phyloP scores from a whole-genome alignment of 306 rosid species.

The cucumber (Cucumis sativus) region DNA sequence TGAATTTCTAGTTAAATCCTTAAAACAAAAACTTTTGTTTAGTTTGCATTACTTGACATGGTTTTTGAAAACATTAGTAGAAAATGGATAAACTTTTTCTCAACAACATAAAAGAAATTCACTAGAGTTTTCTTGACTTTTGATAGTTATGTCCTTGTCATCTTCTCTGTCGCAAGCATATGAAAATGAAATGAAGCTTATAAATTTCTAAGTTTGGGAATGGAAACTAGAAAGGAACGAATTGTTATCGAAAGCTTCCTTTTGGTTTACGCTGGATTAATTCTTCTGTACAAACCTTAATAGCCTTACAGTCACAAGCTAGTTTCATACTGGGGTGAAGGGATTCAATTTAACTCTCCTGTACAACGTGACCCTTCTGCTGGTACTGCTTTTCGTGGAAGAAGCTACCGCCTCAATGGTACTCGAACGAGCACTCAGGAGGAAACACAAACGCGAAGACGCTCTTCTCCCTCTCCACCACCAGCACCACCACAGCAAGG shows the following conservation, averaged over 20 bases:
- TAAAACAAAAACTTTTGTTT: too few relatives aligned
- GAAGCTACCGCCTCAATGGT: constrained; percentile 47
- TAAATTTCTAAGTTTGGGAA: neutral
- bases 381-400: constrained; percentile 44
- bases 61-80: too few relatives aligned
- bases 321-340: constrained; percentile 70
- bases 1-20: too few relatives aligned
- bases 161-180: neutral
- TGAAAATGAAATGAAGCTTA: neutral
- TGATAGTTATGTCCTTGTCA: neutral
- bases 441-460: constrained; percentile 10
- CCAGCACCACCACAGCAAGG: neutral
- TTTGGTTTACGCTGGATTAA: neutral
- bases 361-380: constrained; percentile 51
- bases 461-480: constrained; percentile 3
- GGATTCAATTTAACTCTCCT: constrained; percentile 50
- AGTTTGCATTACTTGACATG: too few relatives aligned
- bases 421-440: constrained; percentile 12
- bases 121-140: neutral
- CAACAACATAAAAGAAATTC: neutral
- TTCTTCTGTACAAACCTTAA: constrained; percentile 22
- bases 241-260: neutral
- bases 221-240: neutral
- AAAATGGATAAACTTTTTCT: neutral
- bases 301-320: constrained; percentile 31